A percentile compares a stretch with the other conserved stretches of the same genome.
Evolutionary conservation across 176 grass and related monocot species (phyloP).

Genomic region (Rhynchospora pubera): DNA sequence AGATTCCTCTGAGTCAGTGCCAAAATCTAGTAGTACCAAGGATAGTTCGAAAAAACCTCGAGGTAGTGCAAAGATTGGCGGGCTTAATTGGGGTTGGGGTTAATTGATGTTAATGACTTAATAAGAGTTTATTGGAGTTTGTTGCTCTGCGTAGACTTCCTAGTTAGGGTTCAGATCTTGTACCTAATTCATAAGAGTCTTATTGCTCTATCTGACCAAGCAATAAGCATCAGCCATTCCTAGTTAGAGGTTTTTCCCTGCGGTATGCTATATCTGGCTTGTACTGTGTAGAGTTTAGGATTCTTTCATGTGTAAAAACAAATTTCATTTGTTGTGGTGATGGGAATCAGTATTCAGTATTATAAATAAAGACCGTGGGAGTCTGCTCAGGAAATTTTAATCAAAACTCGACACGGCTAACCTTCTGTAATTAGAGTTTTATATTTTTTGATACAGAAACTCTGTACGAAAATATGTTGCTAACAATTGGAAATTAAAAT

Average conservation of each 20-base stretch:
- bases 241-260: neutral
- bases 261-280: neutral
- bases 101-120: neutral
- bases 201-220: neutral
- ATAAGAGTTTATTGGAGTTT: neutral
- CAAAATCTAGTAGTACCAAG: slow-evolving; percentile 17
- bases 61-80: slow-evolving; percentile 10
- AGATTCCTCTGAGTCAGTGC: neutral
- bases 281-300: neutral
- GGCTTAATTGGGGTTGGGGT: slow-evolving; percentile 11
- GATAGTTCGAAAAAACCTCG: slow-evolving; percentile 27
- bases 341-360: no score
- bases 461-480: no score
- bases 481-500: no score
- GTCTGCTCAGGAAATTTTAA: no score
- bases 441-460: no score
- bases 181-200: neutral
- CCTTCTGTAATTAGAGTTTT: no score
- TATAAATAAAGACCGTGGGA: no score
- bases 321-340: neutral
- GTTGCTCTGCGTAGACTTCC: neutral
- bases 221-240: neutral
- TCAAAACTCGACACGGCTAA: no score
- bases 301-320: neutral
- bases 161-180: neutral